Base-by-base conservation (phyloP, 805 yeast species). In the Vanderwaltozyma verrucispora region DNA sequence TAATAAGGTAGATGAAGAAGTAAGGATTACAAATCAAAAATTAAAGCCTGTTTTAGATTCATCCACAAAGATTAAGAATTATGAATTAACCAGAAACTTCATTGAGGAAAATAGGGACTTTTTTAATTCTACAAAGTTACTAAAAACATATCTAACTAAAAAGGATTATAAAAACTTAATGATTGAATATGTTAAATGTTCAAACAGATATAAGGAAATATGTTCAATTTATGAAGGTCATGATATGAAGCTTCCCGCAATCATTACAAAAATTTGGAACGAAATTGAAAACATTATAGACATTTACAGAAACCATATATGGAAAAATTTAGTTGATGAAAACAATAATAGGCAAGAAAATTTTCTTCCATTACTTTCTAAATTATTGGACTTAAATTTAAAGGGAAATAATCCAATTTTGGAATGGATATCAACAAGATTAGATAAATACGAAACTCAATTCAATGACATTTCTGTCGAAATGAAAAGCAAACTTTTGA, bases 11-110 rank as follows among this genome's bases (percentile, higher is more conserved):
- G 65, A 65, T 28, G 62, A 69, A 14, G 71, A 81, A 3, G 71
- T 68, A 34, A 68, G 73, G 38, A 68, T 67, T 28, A 72, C 79
- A 2, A 67, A 77, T 2, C 56, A 71, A 37, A 52, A 74, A 32
- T 62, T 77, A 39, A 73, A 78, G 40, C 89, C 88, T 0, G 66
- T 80, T 4, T 53, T 77, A 21, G 70, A 70, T 16, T 66, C 70
- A 23, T 65, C 69, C 35, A 57, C 64, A 4, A 70, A 69, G 43
- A 73, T 74, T 31, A 58, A 64, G 20, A 68, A 72, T 37, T 61
- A 75, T 27, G 66, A 66, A 38, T 61, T 64, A 20, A 70, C 84
- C 0, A 60, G 74, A 36, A 58, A 63, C 26, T 65, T 74, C 30
- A 64, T 80, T 7, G 74, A 74, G 31, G 67, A 68, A 39, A 70